phyloP scores from a whole-genome alignment of 352 stramenopile genomes.

The Elongisporangium undulatum region DNA sequence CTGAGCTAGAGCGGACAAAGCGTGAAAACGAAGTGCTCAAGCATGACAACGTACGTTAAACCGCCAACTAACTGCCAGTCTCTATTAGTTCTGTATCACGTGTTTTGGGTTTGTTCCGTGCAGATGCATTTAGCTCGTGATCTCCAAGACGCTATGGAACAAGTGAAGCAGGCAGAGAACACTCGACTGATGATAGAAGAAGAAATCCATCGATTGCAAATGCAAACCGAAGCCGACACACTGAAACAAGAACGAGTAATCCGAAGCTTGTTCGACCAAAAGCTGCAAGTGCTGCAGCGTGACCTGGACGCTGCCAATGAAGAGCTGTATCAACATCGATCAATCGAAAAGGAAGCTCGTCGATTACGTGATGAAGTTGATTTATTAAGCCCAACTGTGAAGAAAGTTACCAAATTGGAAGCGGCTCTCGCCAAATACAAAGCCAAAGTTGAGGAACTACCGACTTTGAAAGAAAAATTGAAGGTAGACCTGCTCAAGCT shows the following conservation, averaged over 20 bases:
- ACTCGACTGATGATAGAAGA: constrained; percentile 28
- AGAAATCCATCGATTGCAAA: constrained; percentile 26
- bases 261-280: constrained; percentile 45
- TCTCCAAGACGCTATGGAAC: constrained; percentile 15
- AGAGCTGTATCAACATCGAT: constrained; percentile 29
- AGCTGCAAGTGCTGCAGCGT: constrained; percentile 36
- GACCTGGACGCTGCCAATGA: constrained; percentile 25
- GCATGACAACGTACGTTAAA: constrained; percentile 46
- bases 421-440: constrained; percentile 57
- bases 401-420: constrained; percentile 47
- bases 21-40: constrained; percentile 58
- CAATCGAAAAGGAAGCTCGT: constrained; percentile 28
- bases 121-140: constrained; percentile 39
- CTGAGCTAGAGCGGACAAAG: constrained; percentile 34
- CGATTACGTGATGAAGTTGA: constrained; percentile 63
- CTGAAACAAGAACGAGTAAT: constrained; percentile 56
- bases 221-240: constrained; percentile 42
- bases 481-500: constrained; percentile 17
- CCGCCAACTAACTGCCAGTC: not conserved
- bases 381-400: constrained; percentile 44
- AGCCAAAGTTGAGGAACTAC: constrained; percentile 59
- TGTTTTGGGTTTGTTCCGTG: not conserved
- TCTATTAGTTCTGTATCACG: not conserved
- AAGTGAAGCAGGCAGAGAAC: constrained; percentile 14
- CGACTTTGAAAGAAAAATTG: constrained; percentile 43